Base-by-base conservation (phyloP, 2,329 filamentous ascomycete genomes). In the Ceratocystis cubensis region DNA sequence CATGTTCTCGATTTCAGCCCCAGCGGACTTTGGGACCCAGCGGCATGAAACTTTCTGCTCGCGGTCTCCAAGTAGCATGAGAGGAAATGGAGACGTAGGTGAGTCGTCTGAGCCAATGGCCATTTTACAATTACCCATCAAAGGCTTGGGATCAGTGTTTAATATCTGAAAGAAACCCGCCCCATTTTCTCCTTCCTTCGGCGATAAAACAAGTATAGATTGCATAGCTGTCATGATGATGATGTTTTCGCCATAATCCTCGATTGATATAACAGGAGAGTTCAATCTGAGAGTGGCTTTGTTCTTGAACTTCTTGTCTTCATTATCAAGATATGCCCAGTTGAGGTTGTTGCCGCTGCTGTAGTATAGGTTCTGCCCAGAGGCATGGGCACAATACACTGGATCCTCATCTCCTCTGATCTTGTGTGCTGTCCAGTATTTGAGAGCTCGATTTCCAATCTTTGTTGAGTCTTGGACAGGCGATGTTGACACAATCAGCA, bases 361-460 rank as follows among this genome's bases (percentile, higher is more conserved):
- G 74, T 82, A 79, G 69, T 88, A 79, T 61, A 88, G 73, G 68
- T 83, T 77, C 66, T 82, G 77, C 2, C 79, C 77, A 67, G 82
- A 81, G 4, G 82, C 79, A 1, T 82, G 75, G 1, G 86, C 78
- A 0, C 84, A 79, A 70, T 81, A 82, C 1, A 88, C 79, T 0
- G 84, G 79, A 0, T 76, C 75, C 0, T 73, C 72, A 48, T 79
- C 72, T 7, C 72, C 73, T 61, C 73, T 74, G 61, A 79, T 78
- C 70, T 78, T 81, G 68, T 80, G 79, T 15, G 80, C 77, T n/a
- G 78, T 83, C 77, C 76, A 82, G 72, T 81, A 87, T 22, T 75
- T 77, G 66, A 85, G 79, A 65, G 69, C n/a, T 2, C 70, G 71
- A 3, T 74, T 72, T 65, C 73, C 70, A 15, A 48, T 64, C 8